Base-by-base conservation (phyloP, 441 rosid species). In the Erodium trifolium region DNA sequence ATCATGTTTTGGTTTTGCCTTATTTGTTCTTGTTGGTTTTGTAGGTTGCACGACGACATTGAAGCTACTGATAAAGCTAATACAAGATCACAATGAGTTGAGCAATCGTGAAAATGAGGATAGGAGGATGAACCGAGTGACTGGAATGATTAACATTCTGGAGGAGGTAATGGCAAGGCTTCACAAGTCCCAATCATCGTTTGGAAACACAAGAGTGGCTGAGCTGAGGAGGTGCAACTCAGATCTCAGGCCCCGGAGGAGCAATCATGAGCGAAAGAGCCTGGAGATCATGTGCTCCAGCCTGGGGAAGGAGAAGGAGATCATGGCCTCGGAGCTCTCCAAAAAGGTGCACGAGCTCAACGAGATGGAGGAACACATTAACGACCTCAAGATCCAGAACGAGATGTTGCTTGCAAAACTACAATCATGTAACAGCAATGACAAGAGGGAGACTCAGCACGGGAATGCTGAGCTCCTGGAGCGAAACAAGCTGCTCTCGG, bases 221-320 rank as follows among this genome's bases (percentile, higher is more conserved):
- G 88, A 92, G 85, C 88, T 89, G n/a, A 45, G 98, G 75, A 64
- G 91, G 34, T 88, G 98, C 83, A 70, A 80, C 79, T 83, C 96
- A 1, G 98, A 92, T 31, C 87, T 88, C 49, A 78, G 79, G 77
- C 86, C 85, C 78, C 81, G 0, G 70, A 70, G 34, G 89, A 78
- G 1, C 16, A 70, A 70, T 6, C 27, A 23, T 23, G 27, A 23
- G 2, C 76, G 83, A 73, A 92, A 86, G 79, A 89, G 88, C 85
- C 86, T 89, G 0, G 94, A 88, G 63, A 78, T 87, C 62, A 80
- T 92, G 89, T 88, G 96, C 71, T 83, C 88, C 11, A 85, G 97
- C 84, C 72, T 92, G 74, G 98, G 98, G 27, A 85, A 87, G 60
- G 98, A 92, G 78, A 92, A 86, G 80, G 89, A 82, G 59, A 86